Conservation (phyloP, 1,284 basidiomycete species). For the Malassezia furfur region DNA sequence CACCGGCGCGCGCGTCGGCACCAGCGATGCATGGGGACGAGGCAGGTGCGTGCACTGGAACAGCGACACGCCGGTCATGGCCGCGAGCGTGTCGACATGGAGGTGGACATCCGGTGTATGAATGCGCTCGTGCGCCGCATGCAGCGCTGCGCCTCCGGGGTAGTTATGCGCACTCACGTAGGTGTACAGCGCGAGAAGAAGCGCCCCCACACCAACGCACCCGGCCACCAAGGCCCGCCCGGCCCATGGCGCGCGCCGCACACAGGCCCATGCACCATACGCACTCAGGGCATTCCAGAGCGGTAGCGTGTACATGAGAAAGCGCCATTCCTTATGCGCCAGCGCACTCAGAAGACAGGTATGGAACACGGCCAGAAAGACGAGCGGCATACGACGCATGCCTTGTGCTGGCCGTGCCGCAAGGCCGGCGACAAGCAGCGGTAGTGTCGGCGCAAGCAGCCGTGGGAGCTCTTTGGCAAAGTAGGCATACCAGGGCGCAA, state of each 20-base stretch:
- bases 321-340: conserved; percentile 76
- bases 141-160: conserved; percentile 73
- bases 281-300: conserved; percentile 71
- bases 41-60: conserved; percentile 63
- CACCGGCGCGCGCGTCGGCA: neutral
- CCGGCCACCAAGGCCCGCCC: neutral
- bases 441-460: conserved; percentile 58
- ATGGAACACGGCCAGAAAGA: conserved; percentile 52
- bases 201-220: neutral
- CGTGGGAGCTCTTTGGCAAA: conserved; percentile 65
- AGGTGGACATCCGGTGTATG: conserved; percentile 1
- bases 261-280: conserved; percentile 50
- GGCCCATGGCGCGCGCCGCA: conserved; percentile 51
- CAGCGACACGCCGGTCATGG: conserved; percentile 80
- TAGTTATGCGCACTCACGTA: conserved; percentile 68
- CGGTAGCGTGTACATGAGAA: conserved; percentile 78
- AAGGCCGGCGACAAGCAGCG: conserved; percentile 57
- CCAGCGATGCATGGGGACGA: conserved; percentile 4
- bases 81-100: conserved; percentile 70
- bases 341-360: conserved; percentile 63
- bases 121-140: conserved; percentile 55
- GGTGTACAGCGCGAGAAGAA: conserved; percentile 47
- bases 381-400: neutral
- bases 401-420: conserved; percentile 49
- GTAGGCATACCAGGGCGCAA: conserved; percentile 66